Evolutionary conservation across 2,329 filamentous ascomycete genomes (phyloP).

Genomic region (Rhexocercosporidium sp.): DNA sequence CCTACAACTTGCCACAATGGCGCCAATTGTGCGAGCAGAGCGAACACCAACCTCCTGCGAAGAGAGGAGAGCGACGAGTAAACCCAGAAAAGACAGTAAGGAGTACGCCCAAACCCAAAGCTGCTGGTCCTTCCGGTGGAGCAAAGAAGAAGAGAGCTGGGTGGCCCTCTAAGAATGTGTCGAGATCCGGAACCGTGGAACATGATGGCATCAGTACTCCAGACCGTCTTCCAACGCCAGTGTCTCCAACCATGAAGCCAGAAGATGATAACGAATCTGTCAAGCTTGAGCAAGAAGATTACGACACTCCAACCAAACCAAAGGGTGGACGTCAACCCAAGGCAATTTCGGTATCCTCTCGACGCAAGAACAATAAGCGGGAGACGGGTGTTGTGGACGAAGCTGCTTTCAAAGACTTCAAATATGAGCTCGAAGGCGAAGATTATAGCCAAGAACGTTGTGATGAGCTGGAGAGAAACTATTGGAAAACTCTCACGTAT

Average conservation of each 20-base stretch:
- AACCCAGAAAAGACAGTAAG: conserved; percentile 44
- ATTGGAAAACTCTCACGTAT: conserved; percentile 98
- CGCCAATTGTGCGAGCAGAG: conserved; percentile 90
- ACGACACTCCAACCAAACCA: conserved; percentile 50
- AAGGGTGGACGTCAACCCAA: conserved; percentile 57
- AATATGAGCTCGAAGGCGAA: conserved; percentile 84
- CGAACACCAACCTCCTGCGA: conserved; percentile 92
- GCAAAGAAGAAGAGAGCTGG: conserved; percentile 31
- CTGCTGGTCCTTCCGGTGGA: conserved; percentile 22
- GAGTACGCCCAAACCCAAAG: conserved; percentile 42
- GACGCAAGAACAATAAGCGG: conserved; percentile 82
- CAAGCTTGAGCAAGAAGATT: conserved; percentile 46
- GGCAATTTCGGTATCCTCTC: conserved; percentile 76
- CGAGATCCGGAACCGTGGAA: conserved; percentile 27
- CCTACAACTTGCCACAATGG: conserved; percentile 98
- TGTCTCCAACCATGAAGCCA: conserved; percentile 51
- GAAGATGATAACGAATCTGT: conserved; percentile 44
- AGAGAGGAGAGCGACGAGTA: conserved; percentile 79
- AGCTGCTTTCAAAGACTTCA: conserved; percentile 86
- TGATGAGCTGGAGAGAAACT: conserved; percentile 90
- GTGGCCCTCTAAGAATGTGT: conserved; percentile 35
- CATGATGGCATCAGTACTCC: conserved; percentile 49
- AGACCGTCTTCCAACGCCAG: conserved; percentile 56
- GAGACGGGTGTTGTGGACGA: conserved; percentile 86
- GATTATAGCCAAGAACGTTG: conserved; percentile 92